Base-by-base conservation (phyloP, 106 monocot species). In the Alisma plantagoaquatica region DNA sequence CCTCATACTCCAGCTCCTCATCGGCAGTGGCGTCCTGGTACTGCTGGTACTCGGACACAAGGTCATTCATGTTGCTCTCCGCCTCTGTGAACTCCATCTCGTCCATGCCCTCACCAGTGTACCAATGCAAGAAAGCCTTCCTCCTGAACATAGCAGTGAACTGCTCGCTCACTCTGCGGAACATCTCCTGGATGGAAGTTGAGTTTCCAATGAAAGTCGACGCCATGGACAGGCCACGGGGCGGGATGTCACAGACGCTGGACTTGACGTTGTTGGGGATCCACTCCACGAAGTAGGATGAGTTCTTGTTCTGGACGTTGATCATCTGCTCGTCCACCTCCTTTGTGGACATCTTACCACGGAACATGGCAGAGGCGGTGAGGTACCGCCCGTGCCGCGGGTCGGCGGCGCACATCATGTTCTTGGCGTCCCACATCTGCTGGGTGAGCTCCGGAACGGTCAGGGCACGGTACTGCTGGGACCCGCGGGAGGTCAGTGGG, bases 371-470 rank as follows among this genome's bases (percentile, higher is more conserved):
- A 3, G 72, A 81, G 26, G 81, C 81, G 1, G 81, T 81, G 7
- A 81, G 75, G 61, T 73, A 81, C 18, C 81, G 63, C 0, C 81
- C 81, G 8, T 81, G 81, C 43, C 75, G 63, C 1, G 81, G 81
- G 33, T 81, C 81, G 12, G 77, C 82, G 1, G 77, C 82, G 46
- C 82, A 82, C 82, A 73, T 77, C 82, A 77, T 82, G 76, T 82
- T 82, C 68, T 82, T 82, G 10, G 82, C 50, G 20, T 82, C 82
- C 77, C 82, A 82, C 82, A 73, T 82, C 38, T 82, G 73, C 43
- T 82, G 77, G 23, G 82, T 73, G 23, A 77, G 73, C 52, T 82
- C 82, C 2, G 82, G 82, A 18, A 82, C 73, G 2, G 76, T 82
- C 43, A 82, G 73, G 20, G 82, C 55, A 4, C 70, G 59, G 62